These are phyloP conservation scores for Pharnaceum exiguum DNA, from an alignment of 148 eudicot genomes.

Conservation along the genomic window DNA sequence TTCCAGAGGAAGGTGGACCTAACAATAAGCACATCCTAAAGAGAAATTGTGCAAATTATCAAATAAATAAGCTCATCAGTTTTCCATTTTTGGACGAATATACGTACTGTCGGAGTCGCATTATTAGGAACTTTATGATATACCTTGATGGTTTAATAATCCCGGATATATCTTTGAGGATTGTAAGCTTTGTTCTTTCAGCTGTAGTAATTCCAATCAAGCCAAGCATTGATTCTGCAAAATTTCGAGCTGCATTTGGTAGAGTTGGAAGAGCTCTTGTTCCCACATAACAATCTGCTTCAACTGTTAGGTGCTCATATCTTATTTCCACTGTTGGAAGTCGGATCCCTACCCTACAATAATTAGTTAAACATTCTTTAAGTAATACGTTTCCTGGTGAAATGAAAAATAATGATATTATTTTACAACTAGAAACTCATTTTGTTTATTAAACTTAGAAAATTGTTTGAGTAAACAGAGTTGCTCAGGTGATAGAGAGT, in stretches of 20 bases:
- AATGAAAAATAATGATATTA: too few species aligned
- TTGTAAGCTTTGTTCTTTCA: slow-evolving; percentile 63
- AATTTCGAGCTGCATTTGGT: slow-evolving; percentile 54
- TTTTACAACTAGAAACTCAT: too few species aligned
- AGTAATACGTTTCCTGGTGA: too few species aligned
- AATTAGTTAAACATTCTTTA: background rate
- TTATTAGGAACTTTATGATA: background rate
- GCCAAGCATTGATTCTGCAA: slow-evolving; percentile 44
- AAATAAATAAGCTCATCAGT: background rate
- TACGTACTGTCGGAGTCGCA: background rate
- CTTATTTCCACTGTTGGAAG: slow-evolving; percentile 86
- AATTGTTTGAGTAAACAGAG: too few species aligned
- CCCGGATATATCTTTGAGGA: slow-evolving; percentile 78
- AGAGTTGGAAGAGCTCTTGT: slow-evolving; percentile 87
- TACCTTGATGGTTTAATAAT: slow-evolving; percentile 87
- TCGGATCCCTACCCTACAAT: slow-evolving; percentile 72
- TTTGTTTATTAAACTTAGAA: too few species aligned
- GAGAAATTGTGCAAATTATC: background rate
- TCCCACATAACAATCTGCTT: slow-evolving; percentile 80
- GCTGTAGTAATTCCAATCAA: slow-evolving; percentile 53
- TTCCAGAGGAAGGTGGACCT: slow-evolving; percentile 96
- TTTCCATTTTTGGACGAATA: background rate
- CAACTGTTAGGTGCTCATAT: slow-evolving; percentile 58
- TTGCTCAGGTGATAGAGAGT: too few species aligned
- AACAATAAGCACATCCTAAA: slow-evolving; percentile 78